Conservation (phyloP, 1,284 basidiomycete genomes). For the Tremellales sp. region DNA sequence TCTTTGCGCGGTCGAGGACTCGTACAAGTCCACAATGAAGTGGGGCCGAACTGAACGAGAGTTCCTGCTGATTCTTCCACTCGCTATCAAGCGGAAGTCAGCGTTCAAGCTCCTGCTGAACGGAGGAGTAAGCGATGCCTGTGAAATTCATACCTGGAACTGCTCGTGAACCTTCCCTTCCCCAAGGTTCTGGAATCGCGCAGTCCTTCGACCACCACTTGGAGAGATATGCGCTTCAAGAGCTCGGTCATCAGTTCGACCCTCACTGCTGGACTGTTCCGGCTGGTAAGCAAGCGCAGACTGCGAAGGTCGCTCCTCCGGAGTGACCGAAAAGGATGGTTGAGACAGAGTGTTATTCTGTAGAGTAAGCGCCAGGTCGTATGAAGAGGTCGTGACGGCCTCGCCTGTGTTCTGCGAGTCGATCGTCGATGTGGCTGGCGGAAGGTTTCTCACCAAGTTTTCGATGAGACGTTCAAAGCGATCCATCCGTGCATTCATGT, state of each 20-base stretch:
- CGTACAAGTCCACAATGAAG: constrained; percentile 19
- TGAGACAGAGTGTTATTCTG: too few relatives aligned
- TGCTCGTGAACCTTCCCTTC: constrained; percentile 8
- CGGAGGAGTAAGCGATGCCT: not conserved
- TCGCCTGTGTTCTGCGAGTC: not conserved
- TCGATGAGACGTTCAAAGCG: constrained; percentile 15
- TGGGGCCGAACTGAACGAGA: constrained; percentile 23
- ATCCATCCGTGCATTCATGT: constrained; percentile 15
- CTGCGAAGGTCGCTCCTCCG: too few relatives aligned
- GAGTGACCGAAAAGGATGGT: too few relatives aligned
- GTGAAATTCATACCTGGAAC: constrained; percentile 13
- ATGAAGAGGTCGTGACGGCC: too few relatives aligned
- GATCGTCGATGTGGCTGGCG: not conserved
- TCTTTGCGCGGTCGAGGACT: constrained; percentile 4
- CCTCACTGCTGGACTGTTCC: too few relatives aligned
- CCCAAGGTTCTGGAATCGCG: constrained; percentile 3
- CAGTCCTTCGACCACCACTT: not conserved
- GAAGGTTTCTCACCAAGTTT: constrained; percentile 5
- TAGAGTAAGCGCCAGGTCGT: too few relatives aligned
- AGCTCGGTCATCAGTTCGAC: not conserved
- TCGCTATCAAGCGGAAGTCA: constrained; percentile 3
- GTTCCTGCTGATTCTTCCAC: constrained; percentile 15
- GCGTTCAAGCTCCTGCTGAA: not conserved
- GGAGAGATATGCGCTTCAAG: not conserved
- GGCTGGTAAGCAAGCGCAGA: too few relatives aligned